Evolutionary conservation across 495 filamentous ascomycete genomes (phyloP), one percentile per base, ranked within the genome.

Genomic region (Podospora sp.): DNA sequence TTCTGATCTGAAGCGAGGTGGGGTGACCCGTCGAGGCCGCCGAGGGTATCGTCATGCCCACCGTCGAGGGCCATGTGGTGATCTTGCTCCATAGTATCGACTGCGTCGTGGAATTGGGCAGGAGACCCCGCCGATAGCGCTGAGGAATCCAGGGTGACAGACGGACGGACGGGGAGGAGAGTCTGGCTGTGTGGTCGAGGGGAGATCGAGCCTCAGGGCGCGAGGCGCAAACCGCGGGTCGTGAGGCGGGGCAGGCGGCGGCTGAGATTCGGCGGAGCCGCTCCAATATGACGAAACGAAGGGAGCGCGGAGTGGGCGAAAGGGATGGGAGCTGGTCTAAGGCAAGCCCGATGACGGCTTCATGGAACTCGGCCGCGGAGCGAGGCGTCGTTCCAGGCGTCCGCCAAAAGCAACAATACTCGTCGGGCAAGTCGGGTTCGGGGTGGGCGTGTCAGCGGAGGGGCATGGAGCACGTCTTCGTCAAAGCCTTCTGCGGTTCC

Each of bases 41-140:
- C 76, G 56, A 79, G 71, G 35, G 76, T 76, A 64, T 79, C 80
- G 53, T 84, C 82, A 65, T 77, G 73, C 53, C 26, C 56, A 25
- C 36, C 60, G 49, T 58, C 53, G 64, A 61, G 60, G 40, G 49
- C 26, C 35, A 50, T 33, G 33, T 50, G 58, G 60, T 73, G 78
- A 53, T 84, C 79, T 33, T 76, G 82, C 65, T 84, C 82, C 81
- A 81, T 83, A 65, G 72, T 82, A 71, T 81, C 80, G 68, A 84
- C 69, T 57, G 79, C 76, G 82, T 82, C 78, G 78, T 80, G 80
- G 68, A 82, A 84, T 67, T 83, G 80, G 76, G 73, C 81, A 68
- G 77, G 75, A 68, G 83, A 82, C 74, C 80, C 83, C 68, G 77
- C 73, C 20, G 79, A 78, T 20, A 81, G 65, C 4, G 75, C 79